Percentiles rank a stretch among this genome's conserved stretches.
These are phyloP conservation scores for Pseudonitzschia multiseries DNA, from an alignment of 108 stramenopile species.

Conservation along the genomic window DNA sequence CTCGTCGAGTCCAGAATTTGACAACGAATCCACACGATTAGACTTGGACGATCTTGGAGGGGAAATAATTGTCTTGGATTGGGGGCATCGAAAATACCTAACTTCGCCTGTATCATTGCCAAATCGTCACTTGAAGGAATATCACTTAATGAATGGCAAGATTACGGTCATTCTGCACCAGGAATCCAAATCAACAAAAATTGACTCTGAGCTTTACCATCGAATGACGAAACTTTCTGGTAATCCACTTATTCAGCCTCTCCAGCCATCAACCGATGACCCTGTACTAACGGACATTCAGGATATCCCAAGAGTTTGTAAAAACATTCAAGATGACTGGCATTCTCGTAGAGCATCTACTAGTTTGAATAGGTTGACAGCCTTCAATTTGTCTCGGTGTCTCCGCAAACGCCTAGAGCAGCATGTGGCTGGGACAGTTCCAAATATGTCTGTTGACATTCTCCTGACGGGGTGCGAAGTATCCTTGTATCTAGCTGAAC, in stretches of 20 bases:
- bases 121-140: slow-evolving; percentile 34
- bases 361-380: slow-evolving; percentile 63
- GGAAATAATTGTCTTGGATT: slow-evolving; percentile 64
- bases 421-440: slow-evolving; percentile 38
- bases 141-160: slow-evolving; percentile 52
- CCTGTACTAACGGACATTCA: slow-evolving; percentile 53
- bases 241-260: slow-evolving; percentile 54
- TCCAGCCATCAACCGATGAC: slow-evolving; percentile 39
- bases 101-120: slow-evolving; percentile 46
- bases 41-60: slow-evolving; percentile 77
- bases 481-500: slow-evolving; percentile 81
- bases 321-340: slow-evolving; percentile 64
- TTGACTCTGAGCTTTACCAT: slow-evolving; percentile 38
- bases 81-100: slow-evolving; percentile 31
- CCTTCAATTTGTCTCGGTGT: slow-evolving; percentile 50
- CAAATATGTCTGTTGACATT: slow-evolving; percentile 53
- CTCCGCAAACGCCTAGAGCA: slow-evolving; percentile 38
- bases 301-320: slow-evolving; percentile 54
- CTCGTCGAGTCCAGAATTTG: slow-evolving; percentile 28
- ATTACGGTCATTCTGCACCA: slow-evolving; percentile 41
- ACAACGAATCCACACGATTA: slow-evolving; percentile 54
- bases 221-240: slow-evolving; percentile 49
- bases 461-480: slow-evolving; percentile 82
- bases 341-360: slow-evolving; percentile 29
- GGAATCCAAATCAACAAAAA: slow-evolving; percentile 41